Conservation (phyloP, 495 filamentous ascomycete species). For the Penicillium ucsense region DNA sequence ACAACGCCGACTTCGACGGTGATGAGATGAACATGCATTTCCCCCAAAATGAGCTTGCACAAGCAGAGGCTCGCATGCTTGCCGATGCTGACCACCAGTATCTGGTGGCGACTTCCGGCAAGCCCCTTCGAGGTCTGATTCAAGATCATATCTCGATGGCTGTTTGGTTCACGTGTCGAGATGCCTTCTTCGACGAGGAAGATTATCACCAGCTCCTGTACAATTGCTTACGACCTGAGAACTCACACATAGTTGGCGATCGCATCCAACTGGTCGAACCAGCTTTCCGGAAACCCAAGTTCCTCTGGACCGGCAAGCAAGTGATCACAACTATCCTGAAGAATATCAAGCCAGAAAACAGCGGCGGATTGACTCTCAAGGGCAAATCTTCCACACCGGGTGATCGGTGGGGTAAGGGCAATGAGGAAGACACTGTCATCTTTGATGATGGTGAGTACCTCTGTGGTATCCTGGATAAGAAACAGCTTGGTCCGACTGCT, state of each 20-base stretch:
- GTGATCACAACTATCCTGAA: constrained; percentile 86
- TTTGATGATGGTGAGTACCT: constrained; percentile 83
- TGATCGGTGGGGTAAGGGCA: constrained; percentile 67
- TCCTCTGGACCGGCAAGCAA: constrained; percentile 96
- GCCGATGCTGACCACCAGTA: constrained; percentile 98
- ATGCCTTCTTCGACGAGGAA: constrained; percentile 84
- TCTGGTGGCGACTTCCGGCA: constrained; percentile 85
- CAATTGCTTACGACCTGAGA: constrained; percentile 79
- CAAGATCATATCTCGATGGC: constrained; percentile 98
- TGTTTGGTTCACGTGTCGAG: constrained; percentile 79
- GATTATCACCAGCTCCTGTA: constrained; percentile 91
- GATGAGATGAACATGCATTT: constrained; percentile 99
- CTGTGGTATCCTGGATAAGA: constrained; percentile 90
- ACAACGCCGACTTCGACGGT: constrained; percentile 99
- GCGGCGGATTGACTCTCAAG: constrained; percentile 68
- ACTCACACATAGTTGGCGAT: constrained; percentile 60
- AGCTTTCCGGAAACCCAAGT: constrained; percentile 69
- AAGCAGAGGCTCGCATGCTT: constrained; percentile 81
- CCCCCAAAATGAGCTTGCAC: constrained; percentile 90
- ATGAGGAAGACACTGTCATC: constrained; percentile 65
- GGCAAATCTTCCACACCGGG: constrained; percentile 66
- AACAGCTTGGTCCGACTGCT: constrained; percentile 77
- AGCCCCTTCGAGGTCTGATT: constrained; percentile 91
- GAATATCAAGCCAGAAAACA: constrained; percentile 71
- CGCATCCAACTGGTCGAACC: constrained; percentile 72